Evolutionary conservation across 768 basidiomycete genomes (phyloP), one percentile per base, ranked within the genome.

Genomic region (Tulasnella sp.): DNA sequence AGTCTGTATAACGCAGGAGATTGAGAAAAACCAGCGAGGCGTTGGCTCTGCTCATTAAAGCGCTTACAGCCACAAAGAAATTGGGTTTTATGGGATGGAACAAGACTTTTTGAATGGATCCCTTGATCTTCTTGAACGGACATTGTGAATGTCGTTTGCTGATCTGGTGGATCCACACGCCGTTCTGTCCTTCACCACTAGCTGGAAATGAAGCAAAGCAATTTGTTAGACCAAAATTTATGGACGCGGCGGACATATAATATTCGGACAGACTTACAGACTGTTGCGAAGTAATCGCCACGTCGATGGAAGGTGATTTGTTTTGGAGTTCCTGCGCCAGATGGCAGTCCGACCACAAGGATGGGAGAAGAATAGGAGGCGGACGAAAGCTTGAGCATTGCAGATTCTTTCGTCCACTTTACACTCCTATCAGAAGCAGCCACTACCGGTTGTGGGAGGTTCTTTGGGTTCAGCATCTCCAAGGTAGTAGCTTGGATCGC

Each of bases 51-150:
- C 41, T 43, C 41, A 43, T 19, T 24, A 44, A 17, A 19, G 44
- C 50, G 75, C 88, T 71, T 70, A 93, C 92, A 44, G 96, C 96
- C 51, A 98, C 94, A 66, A 98, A 97, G 78, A 99, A 96, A 71
- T 93, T 83, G 4, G 96, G 91, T 70, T 91, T 92, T 27, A 76
- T 73, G 3, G 96, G 96, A 72, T 99, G 96, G 81, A 99, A 99
- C 43, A 87, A 77, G 21, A 96, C 93, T 49, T 84, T 73, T 71
- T 99, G 96, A 8, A 97, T 85, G 12, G 80, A 68, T 30, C 96
- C 96, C 71, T 89, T 89, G 63, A 94, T 81, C 71, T 92, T 93
- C 70, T 86, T 92, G 82, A 99, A 98, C 10, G 96, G 96, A 3
- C 92, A 90, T 72, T 99, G 96, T 3, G 94, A 97, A 70, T 96